Conservation (phyloP, 768 basidiomycete genomes). For the Ramaria rubella region DNA sequence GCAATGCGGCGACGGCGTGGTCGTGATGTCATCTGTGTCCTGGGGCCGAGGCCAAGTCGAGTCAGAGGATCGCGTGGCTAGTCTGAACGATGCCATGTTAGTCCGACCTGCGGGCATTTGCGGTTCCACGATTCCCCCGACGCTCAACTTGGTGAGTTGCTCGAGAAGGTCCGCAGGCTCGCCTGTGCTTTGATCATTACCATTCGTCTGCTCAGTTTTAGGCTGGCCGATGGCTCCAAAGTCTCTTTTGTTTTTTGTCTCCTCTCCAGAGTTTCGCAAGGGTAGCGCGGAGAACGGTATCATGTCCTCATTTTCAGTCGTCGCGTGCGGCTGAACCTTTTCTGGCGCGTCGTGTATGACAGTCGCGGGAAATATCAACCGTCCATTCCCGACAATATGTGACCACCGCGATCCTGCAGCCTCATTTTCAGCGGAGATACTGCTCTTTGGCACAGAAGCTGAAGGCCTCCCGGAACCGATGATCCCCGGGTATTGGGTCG, state of each 20-base stretch:
- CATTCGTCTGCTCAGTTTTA: not conserved
- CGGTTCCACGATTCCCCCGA: too few species aligned
- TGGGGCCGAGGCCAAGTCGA: too few species aligned
- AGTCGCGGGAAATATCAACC: not conserved
- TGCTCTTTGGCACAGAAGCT: not conserved
- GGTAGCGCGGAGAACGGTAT: not conserved
- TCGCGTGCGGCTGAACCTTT: not conserved
- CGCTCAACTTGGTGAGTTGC: too few species aligned
- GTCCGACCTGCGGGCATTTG: too few species aligned
- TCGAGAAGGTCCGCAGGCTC: too few species aligned
- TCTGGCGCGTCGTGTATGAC: not conserved
- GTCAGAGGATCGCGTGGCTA: too few species aligned
- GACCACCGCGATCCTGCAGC: not conserved
- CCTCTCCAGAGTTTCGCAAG: not conserved
- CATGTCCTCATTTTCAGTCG: not conserved
- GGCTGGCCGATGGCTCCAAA: not conserved
- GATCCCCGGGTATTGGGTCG: not conserved
- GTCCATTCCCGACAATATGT: not conserved
- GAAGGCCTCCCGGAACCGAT: slow-evolving; percentile 8
- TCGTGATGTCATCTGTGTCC: too few species aligned
- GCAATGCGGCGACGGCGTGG: too few species aligned
- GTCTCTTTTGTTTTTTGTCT: not conserved
- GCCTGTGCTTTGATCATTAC: not conserved
- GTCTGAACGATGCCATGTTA: too few species aligned
- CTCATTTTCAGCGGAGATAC: not conserved